Conservation (phyloP, 1,139 yeast genomes). For the Scheffersomyces lignicola region DNA sequence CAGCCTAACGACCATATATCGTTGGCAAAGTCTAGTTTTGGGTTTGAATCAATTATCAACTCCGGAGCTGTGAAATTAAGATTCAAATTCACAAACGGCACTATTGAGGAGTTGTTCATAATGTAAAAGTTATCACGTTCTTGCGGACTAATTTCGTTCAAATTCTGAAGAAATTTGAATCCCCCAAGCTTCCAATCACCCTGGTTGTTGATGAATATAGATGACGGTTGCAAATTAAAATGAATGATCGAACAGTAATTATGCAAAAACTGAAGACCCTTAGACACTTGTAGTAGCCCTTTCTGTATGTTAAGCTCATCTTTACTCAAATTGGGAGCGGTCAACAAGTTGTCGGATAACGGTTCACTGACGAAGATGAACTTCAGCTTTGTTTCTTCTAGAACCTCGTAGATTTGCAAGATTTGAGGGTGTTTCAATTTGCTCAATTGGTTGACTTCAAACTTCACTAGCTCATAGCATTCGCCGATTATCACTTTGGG, state of each 20-base stretch:
- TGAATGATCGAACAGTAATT: constrained; percentile 74
- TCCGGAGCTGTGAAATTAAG: constrained; percentile 60
- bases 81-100: constrained; percentile 76
- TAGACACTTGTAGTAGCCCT: constrained; percentile 77
- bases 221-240: constrained; percentile 73
- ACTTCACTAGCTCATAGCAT: constrained; percentile 40
- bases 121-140: constrained; percentile 57
- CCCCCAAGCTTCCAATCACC: constrained; percentile 96
- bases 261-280: constrained; percentile 82
- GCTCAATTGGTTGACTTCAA: constrained; percentile 67
- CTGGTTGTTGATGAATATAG: constrained; percentile 74
- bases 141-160: constrained; percentile 46
- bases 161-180: constrained; percentile 60
- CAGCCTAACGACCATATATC: constrained; percentile 88
- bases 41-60: constrained; percentile 28
- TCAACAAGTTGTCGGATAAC: constrained; percentile 58
- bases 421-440: constrained; percentile 88
- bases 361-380: constrained; percentile 85
- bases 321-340: constrained; percentile 40
- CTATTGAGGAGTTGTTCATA: constrained; percentile 68
- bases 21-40: constrained; percentile 57
- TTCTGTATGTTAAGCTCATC: constrained; percentile 80
- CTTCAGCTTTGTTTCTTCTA: constrained; percentile 81
- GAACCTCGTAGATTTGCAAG: constrained; percentile 76
- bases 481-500: constrained; percentile 40